Evolutionary conservation across 192 early-diverging fungal genomes (phyloP), one percentile per base, ranked within the genome.

Genomic region (Entophlyctis luteolus): DNA sequence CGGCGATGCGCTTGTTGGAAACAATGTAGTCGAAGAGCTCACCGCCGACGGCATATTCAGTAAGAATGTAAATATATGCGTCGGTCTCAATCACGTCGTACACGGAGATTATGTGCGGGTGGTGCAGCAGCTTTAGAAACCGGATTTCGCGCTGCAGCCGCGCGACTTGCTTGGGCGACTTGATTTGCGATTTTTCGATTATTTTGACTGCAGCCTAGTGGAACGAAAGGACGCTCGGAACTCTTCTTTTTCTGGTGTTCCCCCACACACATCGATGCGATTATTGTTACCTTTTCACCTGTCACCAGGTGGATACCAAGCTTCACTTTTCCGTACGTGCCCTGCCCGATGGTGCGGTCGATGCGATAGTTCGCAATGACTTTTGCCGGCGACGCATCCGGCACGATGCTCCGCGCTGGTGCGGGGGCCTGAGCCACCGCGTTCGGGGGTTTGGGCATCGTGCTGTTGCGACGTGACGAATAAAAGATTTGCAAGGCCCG

Each of bases 21-120:
- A 91, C 88, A 37, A 97, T 86, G 69, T 92, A 85, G 78, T 93
- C 89, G 63, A 94, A 91, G 32, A 95, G 77, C 81, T 93, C 90
- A 38, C 89, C 89, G 31, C 91, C 91, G 68, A 77, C 86, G 62
- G 89, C 87, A 72, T 92, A 90, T 72, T 93, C 93, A 91, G 93
- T 90, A 52, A 93, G 81, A 35, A 95, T 81, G 71, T 89, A 90
- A 29, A 92, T 87, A 42, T 84, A 88, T 60, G 91, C 88, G 48
- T 84, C 75, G 3, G 88, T 90, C 65, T 93, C 90, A 27, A 88
- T 78, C 12, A 91, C 88, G 53, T 95, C 92, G 62, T 90, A 86
- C 22, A 95, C 79, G 62, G 88, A 84, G 65, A 97, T 90, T 72
- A 97, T 92, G 67, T 93, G 89, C 34, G 89, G 91, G 59, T 97